These are phyloP conservation scores for Voacanga thouarsii DNA, from an alignment of 257 asterid species.

Conservation along the genomic window DNA sequence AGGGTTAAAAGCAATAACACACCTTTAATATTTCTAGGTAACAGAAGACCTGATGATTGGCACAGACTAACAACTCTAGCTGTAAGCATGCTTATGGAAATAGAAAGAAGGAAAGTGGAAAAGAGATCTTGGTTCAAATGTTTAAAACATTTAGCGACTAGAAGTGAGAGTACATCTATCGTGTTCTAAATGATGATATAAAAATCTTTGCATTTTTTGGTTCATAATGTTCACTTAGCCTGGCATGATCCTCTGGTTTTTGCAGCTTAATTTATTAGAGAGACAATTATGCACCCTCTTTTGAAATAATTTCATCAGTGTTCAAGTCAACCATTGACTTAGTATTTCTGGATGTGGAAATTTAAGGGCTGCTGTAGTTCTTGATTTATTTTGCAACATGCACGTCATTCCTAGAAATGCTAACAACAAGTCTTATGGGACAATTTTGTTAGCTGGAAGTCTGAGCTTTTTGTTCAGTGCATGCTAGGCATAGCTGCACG, in stretches of 20 bases:
- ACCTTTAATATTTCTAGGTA: neutral
- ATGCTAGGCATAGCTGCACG: neutral
- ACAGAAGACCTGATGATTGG: neutral
- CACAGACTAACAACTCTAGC: neutral
- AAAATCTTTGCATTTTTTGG: neutral
- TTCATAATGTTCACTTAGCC: neutral
- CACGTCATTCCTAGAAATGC: neutral
- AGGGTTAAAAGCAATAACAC: neutral
- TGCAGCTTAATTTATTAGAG: neutral
- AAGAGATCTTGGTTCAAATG: neutral
- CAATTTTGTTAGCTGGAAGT: neutral
- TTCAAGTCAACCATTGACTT: neutral
- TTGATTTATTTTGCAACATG: neutral
- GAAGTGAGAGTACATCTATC: neutral
- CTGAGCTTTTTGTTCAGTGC: neutral
- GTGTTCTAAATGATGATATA: neutral
- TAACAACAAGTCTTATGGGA: neutral
- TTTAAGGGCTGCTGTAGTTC: neutral
- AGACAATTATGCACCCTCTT: neutral
- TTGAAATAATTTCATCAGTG: neutral
- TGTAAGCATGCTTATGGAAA: conserved; percentile 1
- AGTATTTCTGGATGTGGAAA: neutral
- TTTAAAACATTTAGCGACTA: neutral
- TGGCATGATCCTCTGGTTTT: neutral
- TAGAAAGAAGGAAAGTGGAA: neutral